Evolutionary conservation across 495 filamentous ascomycete species (phyloP).

Genomic region (Friedmanniomyces endolithicus): DNA sequence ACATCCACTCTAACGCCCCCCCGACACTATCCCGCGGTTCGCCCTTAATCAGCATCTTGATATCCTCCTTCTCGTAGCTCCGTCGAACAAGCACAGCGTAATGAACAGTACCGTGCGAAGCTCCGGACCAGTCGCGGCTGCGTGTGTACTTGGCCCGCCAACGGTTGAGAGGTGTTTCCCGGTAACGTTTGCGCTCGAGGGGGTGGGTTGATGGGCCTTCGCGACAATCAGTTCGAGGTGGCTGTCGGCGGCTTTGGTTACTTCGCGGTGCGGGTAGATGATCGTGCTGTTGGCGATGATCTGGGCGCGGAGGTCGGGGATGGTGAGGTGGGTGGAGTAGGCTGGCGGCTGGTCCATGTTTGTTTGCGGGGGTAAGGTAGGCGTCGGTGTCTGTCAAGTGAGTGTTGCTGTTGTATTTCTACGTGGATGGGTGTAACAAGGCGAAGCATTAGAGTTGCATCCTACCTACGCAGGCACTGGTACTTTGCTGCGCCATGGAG

Average conservation of each 20-base stretch:
- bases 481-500: too few relatives aligned
- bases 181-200: background rate
- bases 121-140: too few relatives aligned
- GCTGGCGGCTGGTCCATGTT: background rate
- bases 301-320: conserved; percentile 9
- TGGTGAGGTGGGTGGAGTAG: background rate
- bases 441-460: too few relatives aligned
- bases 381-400: background rate
- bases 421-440: too few relatives aligned
- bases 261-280: background rate
- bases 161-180: too few relatives aligned
- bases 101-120: too few relatives aligned
- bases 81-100: conserved; percentile 4
- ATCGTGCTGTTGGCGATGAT: conserved; percentile 10
- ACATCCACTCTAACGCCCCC: conserved; percentile 13
- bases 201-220: background rate
- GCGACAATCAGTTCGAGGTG: conserved; percentile 11
- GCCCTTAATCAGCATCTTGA: conserved; percentile 8
- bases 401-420: too few relatives aligned
- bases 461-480: too few relatives aligned
- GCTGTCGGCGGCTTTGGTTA: background rate
- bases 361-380: background rate
- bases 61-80: background rate
- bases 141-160: too few relatives aligned
- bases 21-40: conserved; percentile 9